Evolutionary conservation across 2,329 filamentous ascomycete species (phyloP).

Genomic region (Akanthomyces muscarius): DNA sequence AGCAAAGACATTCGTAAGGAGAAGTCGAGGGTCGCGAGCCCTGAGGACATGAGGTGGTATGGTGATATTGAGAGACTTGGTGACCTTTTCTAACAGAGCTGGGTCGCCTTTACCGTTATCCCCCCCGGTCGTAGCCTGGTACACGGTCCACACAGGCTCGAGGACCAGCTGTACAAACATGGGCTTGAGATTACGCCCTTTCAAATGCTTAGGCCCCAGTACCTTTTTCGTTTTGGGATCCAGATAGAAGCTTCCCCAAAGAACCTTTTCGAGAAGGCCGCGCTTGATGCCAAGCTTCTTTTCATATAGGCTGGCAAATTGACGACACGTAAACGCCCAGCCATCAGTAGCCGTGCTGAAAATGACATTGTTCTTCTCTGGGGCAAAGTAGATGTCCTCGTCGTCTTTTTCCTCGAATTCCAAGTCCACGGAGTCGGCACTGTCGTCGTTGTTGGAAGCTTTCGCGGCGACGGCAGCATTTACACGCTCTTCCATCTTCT

Average conservation of each 20-base stretch:
- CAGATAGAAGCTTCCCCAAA: constrained; percentile 96
- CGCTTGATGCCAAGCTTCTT: constrained; percentile 96
- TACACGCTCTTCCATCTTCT: constrained; percentile 82
- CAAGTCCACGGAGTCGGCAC: constrained; percentile 53
- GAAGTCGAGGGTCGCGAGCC: constrained; percentile 75
- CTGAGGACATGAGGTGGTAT: constrained; percentile 80
- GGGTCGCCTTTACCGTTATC: constrained; percentile 81
- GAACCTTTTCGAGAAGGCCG: constrained; percentile 79
- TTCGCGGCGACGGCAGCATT: constrained; percentile 65
- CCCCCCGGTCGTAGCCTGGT: constrained; percentile 81
- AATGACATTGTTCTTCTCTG: constrained; percentile 98
- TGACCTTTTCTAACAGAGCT: constrained; percentile 84
- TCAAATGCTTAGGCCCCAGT: constrained; percentile 84
- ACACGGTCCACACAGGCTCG: constrained; percentile 94
- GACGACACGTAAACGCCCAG: constrained; percentile 96
- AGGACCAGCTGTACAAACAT: constrained; percentile 97
- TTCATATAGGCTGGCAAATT: constrained; percentile 91
- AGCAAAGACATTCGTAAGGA: constrained; percentile 82
- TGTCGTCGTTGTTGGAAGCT: constrained; percentile 44
- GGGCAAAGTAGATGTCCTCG: constrained; percentile 95
- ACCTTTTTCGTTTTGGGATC: constrained; percentile 97
- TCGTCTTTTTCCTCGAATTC: constrained; percentile 89
- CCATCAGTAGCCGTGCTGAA: constrained; percentile 97
- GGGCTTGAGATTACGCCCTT: constrained; percentile 85
- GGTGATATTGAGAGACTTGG: constrained; percentile 79